Evolutionary conservation across 1,284 basidiomycete genomes (phyloP), one percentile per base, ranked within the genome.

Genomic region (Boletus hoseneyae): DNA sequence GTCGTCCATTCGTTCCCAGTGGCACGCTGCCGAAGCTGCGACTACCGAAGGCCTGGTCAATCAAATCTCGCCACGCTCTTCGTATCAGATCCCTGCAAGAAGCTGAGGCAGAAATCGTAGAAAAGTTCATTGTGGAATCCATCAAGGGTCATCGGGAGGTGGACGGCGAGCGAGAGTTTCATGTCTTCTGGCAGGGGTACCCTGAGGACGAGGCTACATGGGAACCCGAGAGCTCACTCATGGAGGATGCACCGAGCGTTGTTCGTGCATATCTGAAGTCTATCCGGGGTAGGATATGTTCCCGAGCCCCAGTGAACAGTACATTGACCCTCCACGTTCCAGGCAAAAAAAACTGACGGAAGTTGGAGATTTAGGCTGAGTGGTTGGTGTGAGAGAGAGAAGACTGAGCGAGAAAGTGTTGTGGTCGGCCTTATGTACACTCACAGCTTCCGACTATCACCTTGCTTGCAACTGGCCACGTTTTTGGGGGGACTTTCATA

Each of bases 111-210:
- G 72, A 76, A 45, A 70, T 70, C 16, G 54, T 80, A 13, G 65
- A 70, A 37, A 64, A 60, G 30, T 73, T 80, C 44, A 53, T 67
- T 2, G 66, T 66, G 19, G 54, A 65, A n/a, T 50, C 50, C 13
- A 67, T 66, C 38, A 13, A 13, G 29, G 69, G 46, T 2, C 71
- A 76, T 53, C 65, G 72, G 41, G 35, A 57, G 13, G 52, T 61
- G 35, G 35, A 68, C 16, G 73, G 70, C 10, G 45, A 46, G 19
- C 57, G 61, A 23, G 68, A 80, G 52, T 85, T 79, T 53, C 59
- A 73, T 36, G 79, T 87, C 4, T 70, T 75, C 48, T 87, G 85
- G 85, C 66, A 71, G 40, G 83, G 83, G 0, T 87, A 85, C 58
- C 57, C 71, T 0, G 72, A 75, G 2, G 64, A 69, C 1, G 76